Evolutionary conservation across 371 early-diverging fungal genomes (phyloP).

Genomic region (Massospora cicadina): DNA sequence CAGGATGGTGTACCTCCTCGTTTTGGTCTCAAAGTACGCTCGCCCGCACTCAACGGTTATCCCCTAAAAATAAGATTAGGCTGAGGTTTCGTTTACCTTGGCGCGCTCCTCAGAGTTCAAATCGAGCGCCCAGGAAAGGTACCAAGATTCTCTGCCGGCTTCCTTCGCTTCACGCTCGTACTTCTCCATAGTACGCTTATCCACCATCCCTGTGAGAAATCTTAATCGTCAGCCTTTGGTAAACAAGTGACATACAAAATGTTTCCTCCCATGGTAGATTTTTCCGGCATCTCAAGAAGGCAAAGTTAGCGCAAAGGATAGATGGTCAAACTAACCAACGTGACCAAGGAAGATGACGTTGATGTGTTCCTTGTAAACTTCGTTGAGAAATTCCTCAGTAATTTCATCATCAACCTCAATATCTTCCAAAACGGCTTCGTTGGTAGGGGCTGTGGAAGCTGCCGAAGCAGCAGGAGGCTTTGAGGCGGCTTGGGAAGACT

Average conservation of each 20-base stretch:
- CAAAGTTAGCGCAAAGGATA: slow-evolving; percentile 1
- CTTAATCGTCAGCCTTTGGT: slow-evolving; percentile 14
- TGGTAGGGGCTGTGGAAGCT: slow-evolving; percentile 14
- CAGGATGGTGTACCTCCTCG: slow-evolving; percentile 85
- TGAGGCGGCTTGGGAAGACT: slow-evolving; percentile 9
- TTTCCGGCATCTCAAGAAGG: slow-evolving; percentile 85
- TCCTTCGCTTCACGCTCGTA: slow-evolving; percentile 95
- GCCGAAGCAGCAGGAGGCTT: slow-evolving; percentile 15
- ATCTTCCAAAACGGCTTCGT: slow-evolving; percentile 15
- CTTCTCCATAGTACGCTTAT: slow-evolving; percentile 98
- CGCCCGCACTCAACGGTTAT: slow-evolving; percentile 96
- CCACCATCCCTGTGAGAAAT: slow-evolving; percentile 88
- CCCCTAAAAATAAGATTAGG: slow-evolving; percentile 29
- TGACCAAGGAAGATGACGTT: slow-evolving; percentile 99
- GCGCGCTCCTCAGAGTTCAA: slow-evolving; percentile 88
- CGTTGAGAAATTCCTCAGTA: slow-evolving; percentile 38
- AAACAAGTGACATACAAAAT: slow-evolving; percentile 41
- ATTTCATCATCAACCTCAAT: slow-evolving; percentile 24
- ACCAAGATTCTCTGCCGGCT: slow-evolving; percentile 91
- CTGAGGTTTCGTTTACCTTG: slow-evolving; percentile 34
- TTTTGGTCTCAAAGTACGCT: slow-evolving; percentile 92
- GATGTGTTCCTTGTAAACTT: slow-evolving; percentile 75
- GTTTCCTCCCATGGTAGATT: slow-evolving; percentile 99
- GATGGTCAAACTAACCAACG: slow-evolving; percentile 39
- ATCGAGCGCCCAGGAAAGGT: slow-evolving; percentile 95